Conservation (phyloP, 2,329 filamentous ascomycete genomes). For the Colletotrichum truncatum region DNA sequence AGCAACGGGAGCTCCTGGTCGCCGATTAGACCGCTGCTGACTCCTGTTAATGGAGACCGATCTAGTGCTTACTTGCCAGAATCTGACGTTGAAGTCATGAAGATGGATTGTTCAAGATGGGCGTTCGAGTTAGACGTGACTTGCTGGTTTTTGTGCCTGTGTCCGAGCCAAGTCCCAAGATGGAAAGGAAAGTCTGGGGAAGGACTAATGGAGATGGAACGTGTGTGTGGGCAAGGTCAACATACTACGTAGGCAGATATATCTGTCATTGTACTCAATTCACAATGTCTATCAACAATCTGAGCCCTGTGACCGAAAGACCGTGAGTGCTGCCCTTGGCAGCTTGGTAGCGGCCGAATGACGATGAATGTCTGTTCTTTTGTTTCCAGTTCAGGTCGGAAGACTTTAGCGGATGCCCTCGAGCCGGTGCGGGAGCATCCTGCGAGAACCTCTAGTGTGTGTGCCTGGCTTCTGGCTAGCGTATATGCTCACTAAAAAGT, state of each 20-base stretch:
- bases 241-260: background rate
- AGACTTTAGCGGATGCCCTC: background rate
- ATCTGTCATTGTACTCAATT: background rate
- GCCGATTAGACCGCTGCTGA: background rate
- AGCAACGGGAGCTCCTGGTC: conserved; percentile 9
- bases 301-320: no score
- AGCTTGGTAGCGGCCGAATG: background rate
- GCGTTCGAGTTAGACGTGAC: background rate
- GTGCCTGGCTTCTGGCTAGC: background rate
- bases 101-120: background rate
- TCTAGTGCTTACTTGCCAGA: background rate
- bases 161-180: background rate
- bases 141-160: background rate
- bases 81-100: background rate
- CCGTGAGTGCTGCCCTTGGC: no score
- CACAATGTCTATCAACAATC: no score
- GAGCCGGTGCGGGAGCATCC: background rate
- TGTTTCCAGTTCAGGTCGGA: conserved; percentile 26
- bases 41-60: background rate
- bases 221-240: background rate
- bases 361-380: conserved; percentile 13
- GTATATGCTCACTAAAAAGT: background rate
- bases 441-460: conserved; percentile 2
- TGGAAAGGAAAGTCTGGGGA: conserved; percentile 16
- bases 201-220: background rate